phyloP scores from a whole-genome alignment of 768 basidiomycete genomes.

The Tricholoma terreum region DNA sequence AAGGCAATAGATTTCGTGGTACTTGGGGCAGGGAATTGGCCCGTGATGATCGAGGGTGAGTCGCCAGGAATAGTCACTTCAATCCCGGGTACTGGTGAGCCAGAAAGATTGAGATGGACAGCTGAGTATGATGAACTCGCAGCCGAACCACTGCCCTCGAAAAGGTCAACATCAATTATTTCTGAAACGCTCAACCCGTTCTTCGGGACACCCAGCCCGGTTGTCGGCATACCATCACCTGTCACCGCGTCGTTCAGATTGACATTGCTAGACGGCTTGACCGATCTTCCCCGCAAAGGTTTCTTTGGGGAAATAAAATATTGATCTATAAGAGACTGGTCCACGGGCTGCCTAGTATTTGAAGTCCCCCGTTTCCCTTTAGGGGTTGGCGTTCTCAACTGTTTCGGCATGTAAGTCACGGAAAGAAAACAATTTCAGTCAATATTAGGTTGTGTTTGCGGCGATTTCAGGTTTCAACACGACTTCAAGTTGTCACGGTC shows the following conservation, averaged over 20 bases:
- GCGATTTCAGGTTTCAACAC: too few species aligned
- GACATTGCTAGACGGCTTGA: background rate
- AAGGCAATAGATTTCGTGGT: constrained; percentile 2
- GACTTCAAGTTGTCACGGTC: too few species aligned
- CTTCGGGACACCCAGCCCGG: background rate
- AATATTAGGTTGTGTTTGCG: background rate
- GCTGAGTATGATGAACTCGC: background rate
- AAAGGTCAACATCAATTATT: constrained; percentile 11
- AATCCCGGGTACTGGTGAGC: background rate
- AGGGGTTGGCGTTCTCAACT: background rate
- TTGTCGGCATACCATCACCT: background rate
- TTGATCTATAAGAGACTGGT: constrained; percentile 7
- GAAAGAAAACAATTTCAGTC: background rate
- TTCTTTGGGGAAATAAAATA: constrained; percentile 7
- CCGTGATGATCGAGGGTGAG: background rate
- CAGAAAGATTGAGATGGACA: background rate
- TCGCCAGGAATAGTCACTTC: background rate
- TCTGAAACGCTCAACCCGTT: background rate
- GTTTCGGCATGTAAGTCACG: constrained; percentile 9
- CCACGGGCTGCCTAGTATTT: background rate
- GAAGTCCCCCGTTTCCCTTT: background rate
- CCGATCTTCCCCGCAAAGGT: background rate
- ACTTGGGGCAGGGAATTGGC: background rate
- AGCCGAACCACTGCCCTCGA: background rate
- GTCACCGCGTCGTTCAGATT: too few species aligned